Conservation (phyloP, 1,139 yeast genomes). For the Suhomyces guaymorum region DNA sequence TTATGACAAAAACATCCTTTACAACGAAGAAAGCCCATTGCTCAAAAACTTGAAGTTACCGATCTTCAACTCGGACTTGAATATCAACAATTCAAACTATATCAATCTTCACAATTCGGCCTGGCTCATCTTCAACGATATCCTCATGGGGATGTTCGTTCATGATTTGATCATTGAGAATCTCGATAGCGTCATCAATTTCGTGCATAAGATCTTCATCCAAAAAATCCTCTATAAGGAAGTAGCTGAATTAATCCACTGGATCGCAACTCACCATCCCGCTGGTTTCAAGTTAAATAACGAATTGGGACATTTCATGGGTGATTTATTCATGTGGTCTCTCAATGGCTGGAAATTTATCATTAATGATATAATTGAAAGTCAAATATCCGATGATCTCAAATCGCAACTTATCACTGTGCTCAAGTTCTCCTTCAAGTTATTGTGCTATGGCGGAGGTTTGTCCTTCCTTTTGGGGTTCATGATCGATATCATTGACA, state of each 20-base stretch:
- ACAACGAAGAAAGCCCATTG: conserved; percentile 24
- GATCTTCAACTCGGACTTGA: conserved; percentile 38
- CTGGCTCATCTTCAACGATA: conserved; percentile 85
- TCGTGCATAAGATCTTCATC: conserved; percentile 40
- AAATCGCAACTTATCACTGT: conserved; percentile 1
- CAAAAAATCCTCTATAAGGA: conserved; percentile 31
- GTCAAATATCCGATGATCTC: conserved; percentile 5
- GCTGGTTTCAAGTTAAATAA: conserved; percentile 92
- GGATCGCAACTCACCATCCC: conserved; percentile 83
- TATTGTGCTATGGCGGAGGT: conserved; percentile 54
- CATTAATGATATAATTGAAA: conserved; percentile 16
- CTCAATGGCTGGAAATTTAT: conserved; percentile 62
- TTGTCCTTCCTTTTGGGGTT: conserved; percentile 69
- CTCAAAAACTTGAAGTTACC: conserved; percentile 35
- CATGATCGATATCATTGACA: conserved; percentile 60
- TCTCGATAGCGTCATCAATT: conserved; percentile 31
- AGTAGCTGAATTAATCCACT: conserved; percentile 53
- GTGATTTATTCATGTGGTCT: conserved; percentile 86
- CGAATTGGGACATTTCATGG: conserved; percentile 82
- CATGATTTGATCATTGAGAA: conserved; percentile 54
- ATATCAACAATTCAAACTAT: conserved; percentile 66
- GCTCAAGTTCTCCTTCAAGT: conserved; percentile 15
- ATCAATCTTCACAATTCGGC: conserved; percentile 83
- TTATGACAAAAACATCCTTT: conserved; percentile 35
- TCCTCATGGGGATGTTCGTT: conserved; percentile 68